These are phyloP conservation scores for Discostella pseudostelligera DNA, from an alignment of 108 stramenopile species.

Conservation along the genomic window DNA sequence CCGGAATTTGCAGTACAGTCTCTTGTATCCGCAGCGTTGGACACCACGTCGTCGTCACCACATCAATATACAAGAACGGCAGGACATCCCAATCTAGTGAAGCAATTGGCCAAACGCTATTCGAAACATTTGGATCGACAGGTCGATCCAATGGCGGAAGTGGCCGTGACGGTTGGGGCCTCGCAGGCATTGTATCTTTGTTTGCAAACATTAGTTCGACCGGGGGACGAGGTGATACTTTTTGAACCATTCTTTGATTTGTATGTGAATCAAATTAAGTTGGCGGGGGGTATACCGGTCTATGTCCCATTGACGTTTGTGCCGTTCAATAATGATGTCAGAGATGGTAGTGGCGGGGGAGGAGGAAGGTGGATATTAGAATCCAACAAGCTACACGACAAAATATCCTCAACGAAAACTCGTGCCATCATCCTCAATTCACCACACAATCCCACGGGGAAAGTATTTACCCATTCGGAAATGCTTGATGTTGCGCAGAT, in stretches of 20 bases:
- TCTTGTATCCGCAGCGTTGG: conserved; percentile 62
- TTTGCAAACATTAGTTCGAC: conserved; percentile 82
- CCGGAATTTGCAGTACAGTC: conserved; percentile 78
- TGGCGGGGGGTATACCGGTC: conserved; percentile 82
- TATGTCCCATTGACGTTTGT: conserved; percentile 79
- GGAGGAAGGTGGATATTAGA: conserved; percentile 90
- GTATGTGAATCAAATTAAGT: conserved; percentile 83
- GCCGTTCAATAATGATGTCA: conserved; percentile 41
- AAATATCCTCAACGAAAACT: conserved; percentile 79
- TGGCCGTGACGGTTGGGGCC: conserved; percentile 95
- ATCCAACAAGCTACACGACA: conserved; percentile 52
- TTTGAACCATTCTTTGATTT: conserved; percentile 99
- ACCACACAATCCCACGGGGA: conserved; percentile 98
- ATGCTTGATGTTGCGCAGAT: conserved; percentile 85
- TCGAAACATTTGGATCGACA: conserved; percentile 74
- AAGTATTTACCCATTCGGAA: conserved; percentile 90
- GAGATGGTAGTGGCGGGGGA: conserved; percentile 6
- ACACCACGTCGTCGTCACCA: conserved; percentile 42
- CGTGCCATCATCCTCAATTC: conserved; percentile 95
- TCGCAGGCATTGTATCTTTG: conserved; percentile 87
- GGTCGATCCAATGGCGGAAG: conserved; percentile 81
- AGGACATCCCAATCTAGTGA: conserved; percentile 90
- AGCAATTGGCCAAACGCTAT: conserved; percentile 88
- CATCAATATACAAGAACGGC: conserved; percentile 97
- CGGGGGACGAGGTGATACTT: conserved; percentile 92